These are phyloP conservation scores for Lactarius hengduanensis DNA, from an alignment of 768 basidiomycete genomes.

Conservation along the genomic window DNA sequence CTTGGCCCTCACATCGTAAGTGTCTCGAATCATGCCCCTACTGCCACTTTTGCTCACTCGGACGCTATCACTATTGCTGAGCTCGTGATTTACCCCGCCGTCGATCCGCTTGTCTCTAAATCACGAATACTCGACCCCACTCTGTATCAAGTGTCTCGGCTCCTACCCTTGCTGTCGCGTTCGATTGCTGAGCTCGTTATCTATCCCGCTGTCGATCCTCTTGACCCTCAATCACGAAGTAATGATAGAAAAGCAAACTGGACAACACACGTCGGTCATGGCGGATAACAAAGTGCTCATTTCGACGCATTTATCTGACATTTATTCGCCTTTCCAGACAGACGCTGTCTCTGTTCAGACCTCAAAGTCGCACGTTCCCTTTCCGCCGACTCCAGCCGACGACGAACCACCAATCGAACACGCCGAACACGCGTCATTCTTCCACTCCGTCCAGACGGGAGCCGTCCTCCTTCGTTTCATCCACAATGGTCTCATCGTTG, in stretches of 20 bases:
- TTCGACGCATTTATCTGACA: conserved; percentile 60
- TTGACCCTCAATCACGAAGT: conserved; percentile 85
- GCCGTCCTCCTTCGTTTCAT: conserved; percentile 72
- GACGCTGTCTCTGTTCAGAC: conserved; percentile 58
- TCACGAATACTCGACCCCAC: no score
- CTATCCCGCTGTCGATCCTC: conserved; percentile 99
- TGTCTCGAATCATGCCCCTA: conserved; percentile 78
- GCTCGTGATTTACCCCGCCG: no score
- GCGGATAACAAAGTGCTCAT: conserved; percentile 18
- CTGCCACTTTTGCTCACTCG: conserved; percentile 99
- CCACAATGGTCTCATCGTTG: conserved; percentile 69
- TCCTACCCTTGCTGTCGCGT: conserved; percentile 73
- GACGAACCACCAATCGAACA: conserved; percentile 61
- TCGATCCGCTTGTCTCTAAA: no score
- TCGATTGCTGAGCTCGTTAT: conserved; percentile 99
- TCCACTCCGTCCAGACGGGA: conserved; percentile 57
- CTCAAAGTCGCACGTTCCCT: conserved; percentile 51
- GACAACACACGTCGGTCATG: not conserved
- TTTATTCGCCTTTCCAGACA: conserved; percentile 53
- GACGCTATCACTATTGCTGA: conserved; percentile 84
- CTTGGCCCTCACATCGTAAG: no score
- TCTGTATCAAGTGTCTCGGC: no score
- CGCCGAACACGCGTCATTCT: conserved; percentile 60
- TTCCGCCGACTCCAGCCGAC: conserved; percentile 43
- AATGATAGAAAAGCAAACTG: not conserved